These are phyloP conservation scores for Ogataea nakhonphanomensis DNA, from an alignment of 805 yeast species.

Conservation along the genomic window DNA sequence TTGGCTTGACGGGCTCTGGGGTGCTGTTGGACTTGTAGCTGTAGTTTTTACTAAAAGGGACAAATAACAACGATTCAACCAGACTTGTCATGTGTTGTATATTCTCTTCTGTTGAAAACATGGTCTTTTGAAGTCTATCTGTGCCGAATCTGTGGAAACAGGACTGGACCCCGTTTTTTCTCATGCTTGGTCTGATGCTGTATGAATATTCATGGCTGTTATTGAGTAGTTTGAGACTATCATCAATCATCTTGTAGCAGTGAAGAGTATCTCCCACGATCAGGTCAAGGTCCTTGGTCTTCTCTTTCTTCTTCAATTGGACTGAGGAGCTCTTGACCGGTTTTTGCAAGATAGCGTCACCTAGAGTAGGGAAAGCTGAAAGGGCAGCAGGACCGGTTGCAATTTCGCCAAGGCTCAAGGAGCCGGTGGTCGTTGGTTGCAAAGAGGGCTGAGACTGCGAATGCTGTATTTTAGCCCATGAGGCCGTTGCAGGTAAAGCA, in stretches of 20 bases:
- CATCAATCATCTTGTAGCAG: constrained; percentile 27
- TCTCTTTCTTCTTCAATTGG: constrained; percentile 27
- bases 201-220: constrained; percentile 22
- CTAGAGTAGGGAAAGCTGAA: constrained; percentile 33
- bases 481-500: constrained; percentile 66
- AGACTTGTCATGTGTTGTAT: constrained; percentile 25
- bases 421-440: constrained; percentile 9
- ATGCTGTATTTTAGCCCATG: constrained; percentile 49
- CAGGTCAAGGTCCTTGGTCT: constrained; percentile 22
- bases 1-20: constrained; percentile 9
- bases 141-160: constrained; percentile 26
- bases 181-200: constrained; percentile 25
- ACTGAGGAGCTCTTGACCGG: constrained; percentile 15
- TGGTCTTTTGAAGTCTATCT: constrained; percentile 14
- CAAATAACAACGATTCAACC: constrained; percentile 32
- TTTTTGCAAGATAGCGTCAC: constrained; percentile 20
- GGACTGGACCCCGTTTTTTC: constrained; percentile 10
- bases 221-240: constrained; percentile 27
- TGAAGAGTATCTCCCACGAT: constrained; percentile 23
- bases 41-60: constrained; percentile 34
- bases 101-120: constrained; percentile 17
- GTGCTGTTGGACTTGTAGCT: constrained; percentile 21
- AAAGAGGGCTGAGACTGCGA: constrained; percentile 30
- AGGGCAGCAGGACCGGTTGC: constrained; percentile 10
- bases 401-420: constrained; percentile 8